Evolutionary conservation across 1,284 basidiomycete genomes (phyloP).

Genomic region (Malassezia sp.): DNA sequence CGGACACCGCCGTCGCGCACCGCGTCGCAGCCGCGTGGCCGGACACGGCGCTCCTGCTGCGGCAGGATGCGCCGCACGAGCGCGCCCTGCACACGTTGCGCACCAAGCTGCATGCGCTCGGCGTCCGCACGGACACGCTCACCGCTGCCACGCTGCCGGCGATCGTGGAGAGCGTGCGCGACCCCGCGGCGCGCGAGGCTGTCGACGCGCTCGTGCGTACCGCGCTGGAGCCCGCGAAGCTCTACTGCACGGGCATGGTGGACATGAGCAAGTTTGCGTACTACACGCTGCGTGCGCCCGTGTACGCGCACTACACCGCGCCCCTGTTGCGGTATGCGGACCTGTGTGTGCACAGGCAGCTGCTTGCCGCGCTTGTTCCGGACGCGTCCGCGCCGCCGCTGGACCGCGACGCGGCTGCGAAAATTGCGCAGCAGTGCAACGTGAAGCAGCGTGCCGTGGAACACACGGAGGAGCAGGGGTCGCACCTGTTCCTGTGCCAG

Average conservation of each 20-base stretch:
- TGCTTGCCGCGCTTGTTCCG: constrained; percentile 65
- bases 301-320: constrained; percentile 89
- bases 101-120: constrained; percentile 57
- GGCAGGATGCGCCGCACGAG: constrained; percentile 84
- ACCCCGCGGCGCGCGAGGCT: constrained; percentile 55
- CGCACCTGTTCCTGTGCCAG: constrained; percentile 85
- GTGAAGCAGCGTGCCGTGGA: constrained; percentile 79
- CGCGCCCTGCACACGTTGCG: constrained; percentile 49
- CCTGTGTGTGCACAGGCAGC: constrained; percentile 86
- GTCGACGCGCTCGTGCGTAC: constrained; percentile 74
- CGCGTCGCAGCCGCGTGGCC: constrained; percentile 85
- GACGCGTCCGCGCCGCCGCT: constrained; percentile 52
- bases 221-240: constrained; percentile 81
- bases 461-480: constrained; percentile 88
- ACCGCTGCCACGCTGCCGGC: constrained; percentile 71
- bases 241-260: constrained; percentile 97
- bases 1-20: constrained; percentile 80
- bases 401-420: constrained; percentile 92
- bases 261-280: constrained; percentile 97
- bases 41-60: constrained; percentile 83
- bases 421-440: constrained; percentile 64
- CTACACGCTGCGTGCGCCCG: constrained; percentile 75
- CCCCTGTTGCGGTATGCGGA: constrained; percentile 63
- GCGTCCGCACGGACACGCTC: constrained; percentile 66
- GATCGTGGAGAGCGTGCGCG: constrained; percentile 61